phyloP scores from a whole-genome alignment of 1,139 yeast species.

The Candida sp. region DNA sequence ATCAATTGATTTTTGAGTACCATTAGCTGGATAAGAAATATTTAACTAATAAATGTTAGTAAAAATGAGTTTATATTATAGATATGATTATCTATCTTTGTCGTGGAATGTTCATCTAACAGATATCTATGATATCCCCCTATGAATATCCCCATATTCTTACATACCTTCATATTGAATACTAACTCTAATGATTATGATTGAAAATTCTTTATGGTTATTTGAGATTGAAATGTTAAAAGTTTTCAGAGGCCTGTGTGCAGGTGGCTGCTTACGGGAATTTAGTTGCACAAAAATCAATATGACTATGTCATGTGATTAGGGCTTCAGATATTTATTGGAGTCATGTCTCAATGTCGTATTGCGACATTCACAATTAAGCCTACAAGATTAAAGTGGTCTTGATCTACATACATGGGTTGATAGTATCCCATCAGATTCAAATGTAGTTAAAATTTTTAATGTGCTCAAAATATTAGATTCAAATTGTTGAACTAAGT shows the following conservation, averaged over 20 bases:
- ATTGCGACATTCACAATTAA: too few species aligned
- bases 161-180: background rate
- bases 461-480: too few species aligned
- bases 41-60: conserved; percentile 61
- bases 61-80: background rate
- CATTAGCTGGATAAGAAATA: conserved; percentile 99
- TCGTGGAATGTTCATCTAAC: too few species aligned
- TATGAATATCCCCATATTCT: background rate
- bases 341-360: too few species aligned
- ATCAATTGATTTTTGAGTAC: conserved; percentile 97
- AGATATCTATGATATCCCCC: too few species aligned
- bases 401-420: too few species aligned
- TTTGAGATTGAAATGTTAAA: background rate
- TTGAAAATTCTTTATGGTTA: background rate
- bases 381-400: too few species aligned
- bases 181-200: background rate
- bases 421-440: too few species aligned
- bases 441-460: too few species aligned
- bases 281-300: background rate
- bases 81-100: too few species aligned
- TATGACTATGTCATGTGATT: background rate
- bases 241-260: conserved; percentile 1
- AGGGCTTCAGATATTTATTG: background rate
- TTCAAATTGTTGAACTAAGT: too few species aligned
- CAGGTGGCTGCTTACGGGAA: conserved; percentile 1